These are phyloP conservation scores for Penicillium brasilianum DNA, from an alignment of 2,329 filamentous ascomycete genomes.

Conservation along the genomic window DNA sequence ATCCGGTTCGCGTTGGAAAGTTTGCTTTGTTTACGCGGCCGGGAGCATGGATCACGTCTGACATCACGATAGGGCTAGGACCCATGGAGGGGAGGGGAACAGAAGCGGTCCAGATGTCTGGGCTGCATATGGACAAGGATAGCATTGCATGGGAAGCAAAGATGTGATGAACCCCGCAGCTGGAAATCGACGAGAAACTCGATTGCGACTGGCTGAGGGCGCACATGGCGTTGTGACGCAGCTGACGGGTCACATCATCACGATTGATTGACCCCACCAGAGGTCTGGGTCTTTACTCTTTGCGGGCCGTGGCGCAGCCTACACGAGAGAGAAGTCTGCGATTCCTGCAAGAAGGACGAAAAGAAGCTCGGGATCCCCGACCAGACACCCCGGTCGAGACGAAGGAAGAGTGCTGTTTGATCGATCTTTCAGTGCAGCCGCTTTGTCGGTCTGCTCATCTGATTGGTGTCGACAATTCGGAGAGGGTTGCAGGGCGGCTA, in stretches of 20 bases:
- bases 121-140: not conserved
- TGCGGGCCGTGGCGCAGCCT: conserved; percentile 19
- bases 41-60: conserved; percentile 10
- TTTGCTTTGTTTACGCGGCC: conserved; percentile 31
- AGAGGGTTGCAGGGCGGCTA: conserved; percentile 15
- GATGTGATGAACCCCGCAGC: conserved; percentile 36
- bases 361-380: conserved; percentile 23
- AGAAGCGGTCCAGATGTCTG: conserved; percentile 7
- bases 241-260: conserved; percentile 32
- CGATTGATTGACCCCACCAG: conserved; percentile 25
- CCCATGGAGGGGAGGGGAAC: not conserved
- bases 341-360: conserved; percentile 2
- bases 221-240: conserved; percentile 33
- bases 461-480: conserved; percentile 19
- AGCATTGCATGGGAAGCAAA: conserved; percentile 4
- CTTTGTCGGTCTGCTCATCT: conserved; percentile 17
- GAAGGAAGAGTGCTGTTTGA: not conserved
- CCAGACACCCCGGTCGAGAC: conserved; percentile 14
- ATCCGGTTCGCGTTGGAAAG: conserved; percentile 29
- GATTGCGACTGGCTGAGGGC: conserved; percentile 26
- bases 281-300: conserved; percentile 6
- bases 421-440: conserved; percentile 17
- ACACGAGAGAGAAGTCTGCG: conserved; percentile 3
- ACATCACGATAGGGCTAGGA: conserved; percentile 25
- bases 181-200: conserved; percentile 17